Evolutionary conservation across 306 rosid genomes (phyloP).

Genomic region (Hippophae gyantsensis): DNA sequence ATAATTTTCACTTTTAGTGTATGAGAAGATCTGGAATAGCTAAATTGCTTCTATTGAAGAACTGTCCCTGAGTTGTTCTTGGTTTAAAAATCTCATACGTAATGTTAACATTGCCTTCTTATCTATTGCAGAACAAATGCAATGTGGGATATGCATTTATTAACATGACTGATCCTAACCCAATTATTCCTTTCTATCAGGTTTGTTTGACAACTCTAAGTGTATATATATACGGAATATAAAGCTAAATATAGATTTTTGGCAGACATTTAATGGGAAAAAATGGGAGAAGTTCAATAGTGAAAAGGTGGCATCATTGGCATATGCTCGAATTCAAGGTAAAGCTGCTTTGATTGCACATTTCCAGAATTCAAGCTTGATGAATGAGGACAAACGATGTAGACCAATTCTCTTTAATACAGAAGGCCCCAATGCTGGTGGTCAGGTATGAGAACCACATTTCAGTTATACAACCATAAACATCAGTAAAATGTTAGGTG

Average conservation of each 20-base stretch:
- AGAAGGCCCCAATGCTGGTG: constrained; percentile 42
- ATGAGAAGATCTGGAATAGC: not conserved
- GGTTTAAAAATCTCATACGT: not conserved
- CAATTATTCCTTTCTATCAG: constrained; percentile 33
- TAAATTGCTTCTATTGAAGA: not conserved
- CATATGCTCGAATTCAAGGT: constrained; percentile 46
- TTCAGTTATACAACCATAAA: not conserved
- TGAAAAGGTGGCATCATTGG: constrained; percentile 43
- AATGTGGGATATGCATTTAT: constrained; percentile 43
- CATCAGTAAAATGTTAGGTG: not conserved
- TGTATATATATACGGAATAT: constrained; percentile 2
- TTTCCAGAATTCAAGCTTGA: constrained; percentile 42
- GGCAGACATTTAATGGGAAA: constrained; percentile 40
- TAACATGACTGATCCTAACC: constrained; percentile 35
- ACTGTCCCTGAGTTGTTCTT: no score
- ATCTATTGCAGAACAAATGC: constrained; percentile 37
- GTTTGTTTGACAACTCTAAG: constrained; percentile 16
- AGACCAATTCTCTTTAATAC: constrained; percentile 45
- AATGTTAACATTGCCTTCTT: not conserved
- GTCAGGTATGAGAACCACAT: constrained; percentile 26
- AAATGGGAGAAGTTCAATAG: constrained; percentile 48
- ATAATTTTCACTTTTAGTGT: not conserved
- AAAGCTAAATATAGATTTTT: constrained; percentile 6
- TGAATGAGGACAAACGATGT: constrained; percentile 48
- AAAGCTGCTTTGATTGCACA: constrained; percentile 40